phyloP scores from a whole-genome alignment of 106 monocot genomes.

The Dioscorea alata region DNA sequence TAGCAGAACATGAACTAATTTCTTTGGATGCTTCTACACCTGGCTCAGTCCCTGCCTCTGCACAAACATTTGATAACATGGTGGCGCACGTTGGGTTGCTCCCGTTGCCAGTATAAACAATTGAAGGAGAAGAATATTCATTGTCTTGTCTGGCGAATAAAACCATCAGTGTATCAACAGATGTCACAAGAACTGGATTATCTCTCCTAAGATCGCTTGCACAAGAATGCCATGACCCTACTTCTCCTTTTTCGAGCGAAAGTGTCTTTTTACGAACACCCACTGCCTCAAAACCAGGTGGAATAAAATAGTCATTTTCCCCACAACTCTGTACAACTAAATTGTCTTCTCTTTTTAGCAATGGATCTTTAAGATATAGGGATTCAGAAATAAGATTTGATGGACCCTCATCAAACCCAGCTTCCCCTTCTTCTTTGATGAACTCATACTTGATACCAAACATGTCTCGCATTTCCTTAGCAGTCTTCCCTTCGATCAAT shows the following conservation, averaged over 20 bases:
- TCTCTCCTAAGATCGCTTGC: neutral
- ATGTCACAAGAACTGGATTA: neutral
- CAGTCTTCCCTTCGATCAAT: too few species aligned
- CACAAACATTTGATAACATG: neutral
- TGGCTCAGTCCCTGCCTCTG: neutral
- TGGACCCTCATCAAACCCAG: neutral
- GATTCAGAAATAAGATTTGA: neutral
- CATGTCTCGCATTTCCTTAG: too few species aligned
- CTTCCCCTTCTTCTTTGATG: too few species aligned
- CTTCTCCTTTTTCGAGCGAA: slow-evolving; percentile 1
- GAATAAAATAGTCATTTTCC: slow-evolving; percentile 4
- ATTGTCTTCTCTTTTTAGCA: neutral
- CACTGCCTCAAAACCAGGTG: slow-evolving; percentile 4
- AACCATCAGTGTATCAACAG: neutral
- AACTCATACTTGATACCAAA: too few species aligned
- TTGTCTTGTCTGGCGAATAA: neutral
- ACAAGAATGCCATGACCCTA: neutral
- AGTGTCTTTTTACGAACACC: neutral
- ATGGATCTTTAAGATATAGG: neutral
- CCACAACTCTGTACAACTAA: neutral
- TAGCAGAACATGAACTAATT: neutral
- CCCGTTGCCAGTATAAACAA: slow-evolving; percentile 1
- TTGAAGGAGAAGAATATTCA: neutral
- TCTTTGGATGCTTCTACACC: neutral
- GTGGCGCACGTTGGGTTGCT: slow-evolving; percentile 1